Percentiles rank a stretch among this genome's conserved stretches.
These are phyloP conservation scores for Sarocladium kiliense DNA, from an alignment of 2,329 filamentous ascomycete species.

Conservation along the genomic window DNA sequence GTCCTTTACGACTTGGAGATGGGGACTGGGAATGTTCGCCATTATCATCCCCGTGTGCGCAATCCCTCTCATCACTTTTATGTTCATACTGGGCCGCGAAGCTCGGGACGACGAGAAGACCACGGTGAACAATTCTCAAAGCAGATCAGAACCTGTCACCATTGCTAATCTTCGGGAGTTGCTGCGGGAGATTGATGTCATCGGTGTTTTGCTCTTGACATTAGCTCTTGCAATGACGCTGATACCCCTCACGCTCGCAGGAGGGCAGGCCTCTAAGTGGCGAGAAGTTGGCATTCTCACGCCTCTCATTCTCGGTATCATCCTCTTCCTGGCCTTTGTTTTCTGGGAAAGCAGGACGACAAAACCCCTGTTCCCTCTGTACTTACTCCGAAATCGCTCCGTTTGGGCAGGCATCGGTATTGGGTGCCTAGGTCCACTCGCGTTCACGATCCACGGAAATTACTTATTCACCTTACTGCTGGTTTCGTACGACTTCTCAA, in stretches of 20 bases:
- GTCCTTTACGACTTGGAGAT: constrained; percentile 47
- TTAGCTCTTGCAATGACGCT: constrained; percentile 42
- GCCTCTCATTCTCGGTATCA: constrained; percentile 45
- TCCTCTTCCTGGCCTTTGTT: constrained; percentile 43
- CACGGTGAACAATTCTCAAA: background rate
- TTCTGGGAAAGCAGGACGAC: constrained; percentile 47
- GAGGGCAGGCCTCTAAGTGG: constrained; percentile 44
- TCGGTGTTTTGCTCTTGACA: constrained; percentile 42
- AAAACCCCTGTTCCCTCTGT: constrained; percentile 50
- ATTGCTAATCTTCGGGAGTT: constrained; percentile 26
- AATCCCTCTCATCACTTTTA: constrained; percentile 45
- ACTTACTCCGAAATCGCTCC: constrained; percentile 52
- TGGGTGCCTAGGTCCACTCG: constrained; percentile 41
- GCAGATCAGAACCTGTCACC: background rate
- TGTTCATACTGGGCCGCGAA: constrained; percentile 26
- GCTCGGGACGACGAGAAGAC: constrained; percentile 9
- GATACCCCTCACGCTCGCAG: constrained; percentile 49
- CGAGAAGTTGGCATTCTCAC: constrained; percentile 42
- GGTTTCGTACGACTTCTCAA: constrained; percentile 52
- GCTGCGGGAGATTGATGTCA: constrained; percentile 50
- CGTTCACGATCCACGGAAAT: constrained; percentile 54
- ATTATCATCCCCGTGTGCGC: constrained; percentile 55
- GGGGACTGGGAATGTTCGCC: constrained; percentile 61
- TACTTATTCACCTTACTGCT: constrained; percentile 55
- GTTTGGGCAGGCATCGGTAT: constrained; percentile 58